These are phyloP conservation scores for Heterobasidion annosum DNA, from an alignment of 1,284 basidiomycete genomes.

Conservation along the genomic window DNA sequence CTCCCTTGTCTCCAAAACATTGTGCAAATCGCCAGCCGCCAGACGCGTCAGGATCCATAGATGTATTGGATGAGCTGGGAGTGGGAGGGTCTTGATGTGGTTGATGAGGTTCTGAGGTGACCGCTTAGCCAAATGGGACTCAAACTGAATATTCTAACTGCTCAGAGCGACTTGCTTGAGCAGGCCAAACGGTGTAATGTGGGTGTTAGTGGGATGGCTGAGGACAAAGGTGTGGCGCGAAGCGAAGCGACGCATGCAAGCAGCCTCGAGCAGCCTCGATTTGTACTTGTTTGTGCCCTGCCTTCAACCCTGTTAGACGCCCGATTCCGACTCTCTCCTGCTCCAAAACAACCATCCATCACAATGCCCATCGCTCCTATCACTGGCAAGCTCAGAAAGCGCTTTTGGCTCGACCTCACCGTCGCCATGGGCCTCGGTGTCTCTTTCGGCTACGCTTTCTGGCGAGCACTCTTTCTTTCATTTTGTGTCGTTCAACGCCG, in stretches of 20 bases:
- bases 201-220: background rate
- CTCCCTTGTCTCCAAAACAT: slow-evolving; percentile 98
- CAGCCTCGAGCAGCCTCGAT: background rate
- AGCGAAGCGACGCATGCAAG: background rate
- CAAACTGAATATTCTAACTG: background rate
- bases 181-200: background rate
- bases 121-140: background rate
- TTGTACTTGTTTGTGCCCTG: background rate
- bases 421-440: slow-evolving; percentile 66
- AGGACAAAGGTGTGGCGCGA: background rate
- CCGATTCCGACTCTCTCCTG: slow-evolving; percentile 11
- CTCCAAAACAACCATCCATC: slow-evolving; percentile 5
- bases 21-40: slow-evolving; percentile 98
- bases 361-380: slow-evolving; percentile 74
- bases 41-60: slow-evolving; percentile 76
- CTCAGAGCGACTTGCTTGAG: background rate
- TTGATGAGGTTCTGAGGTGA: background rate
- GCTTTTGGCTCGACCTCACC: slow-evolving; percentile 74
- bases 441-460: slow-evolving; percentile 66
- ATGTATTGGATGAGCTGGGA: slow-evolving; percentile 13
- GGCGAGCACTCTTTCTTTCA: slow-evolving; percentile 41
- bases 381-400: slow-evolving; percentile 83
- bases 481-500: slow-evolving; percentile 7
- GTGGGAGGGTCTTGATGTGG: slow-evolving; percentile 2
- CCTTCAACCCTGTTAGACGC: background rate